Conservation (phyloP, 2,329 filamentous ascomycete species). For the Cercospora canescens region DNA sequence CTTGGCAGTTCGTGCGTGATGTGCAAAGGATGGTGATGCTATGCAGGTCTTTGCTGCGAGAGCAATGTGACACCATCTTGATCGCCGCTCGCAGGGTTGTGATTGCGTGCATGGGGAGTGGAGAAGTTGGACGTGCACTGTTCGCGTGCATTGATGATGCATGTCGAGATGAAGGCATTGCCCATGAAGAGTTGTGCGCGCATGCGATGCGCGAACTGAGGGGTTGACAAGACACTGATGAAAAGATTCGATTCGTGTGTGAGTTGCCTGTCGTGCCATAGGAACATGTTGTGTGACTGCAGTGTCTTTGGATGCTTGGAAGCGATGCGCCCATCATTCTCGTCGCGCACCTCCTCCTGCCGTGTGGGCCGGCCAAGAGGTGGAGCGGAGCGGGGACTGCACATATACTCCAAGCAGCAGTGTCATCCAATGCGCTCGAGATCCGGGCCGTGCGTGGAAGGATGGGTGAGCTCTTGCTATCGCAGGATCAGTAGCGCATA, state of each 20-base stretch:
- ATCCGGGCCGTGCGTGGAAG: neutral
- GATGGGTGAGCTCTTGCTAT: neutral
- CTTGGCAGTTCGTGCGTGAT: neutral
- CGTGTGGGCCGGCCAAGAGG: neutral
- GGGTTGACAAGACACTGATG: neutral
- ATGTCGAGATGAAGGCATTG: neutral
- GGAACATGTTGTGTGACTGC: neutral
- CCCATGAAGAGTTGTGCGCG: neutral
- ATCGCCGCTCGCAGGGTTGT: neutral
- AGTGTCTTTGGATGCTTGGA: neutral
- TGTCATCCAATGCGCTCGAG: neutral
- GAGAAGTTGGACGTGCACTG: neutral
- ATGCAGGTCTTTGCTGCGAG: neutral
- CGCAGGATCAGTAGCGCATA: neutral
- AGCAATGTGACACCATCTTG: neutral
- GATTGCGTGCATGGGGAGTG: neutral
- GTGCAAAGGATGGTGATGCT: neutral
- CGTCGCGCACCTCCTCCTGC: neutral
- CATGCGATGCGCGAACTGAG: neutral
- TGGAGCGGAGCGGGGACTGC: neutral
- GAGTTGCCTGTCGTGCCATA: neutral
- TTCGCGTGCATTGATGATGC: neutral
- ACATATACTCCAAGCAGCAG: neutral
- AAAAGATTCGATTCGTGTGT: neutral
- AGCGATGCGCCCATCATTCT: neutral